A percentile compares a stretch with the other conserved stretches of the same genome.
These are phyloP conservation scores for Flaveria trinervia DNA, from an alignment of 129 eudicot genomes.

Conservation along the genomic window DNA sequence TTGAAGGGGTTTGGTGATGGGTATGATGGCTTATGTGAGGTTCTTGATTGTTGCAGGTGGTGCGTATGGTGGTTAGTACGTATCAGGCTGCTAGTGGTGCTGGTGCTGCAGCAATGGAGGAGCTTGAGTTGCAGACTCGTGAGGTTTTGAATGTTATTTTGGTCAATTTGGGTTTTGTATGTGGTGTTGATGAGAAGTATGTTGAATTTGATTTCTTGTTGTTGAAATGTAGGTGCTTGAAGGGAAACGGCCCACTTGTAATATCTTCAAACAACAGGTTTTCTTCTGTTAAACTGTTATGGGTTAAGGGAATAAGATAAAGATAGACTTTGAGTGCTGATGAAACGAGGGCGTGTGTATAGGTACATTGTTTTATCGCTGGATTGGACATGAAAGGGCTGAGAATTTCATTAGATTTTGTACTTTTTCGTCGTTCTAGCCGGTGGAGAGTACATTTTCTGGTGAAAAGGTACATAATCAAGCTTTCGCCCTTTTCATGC, in stretches of 20 bases:
- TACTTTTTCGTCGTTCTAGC: neutral
- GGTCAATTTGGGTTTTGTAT: neutral
- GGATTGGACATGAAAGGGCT: neutral
- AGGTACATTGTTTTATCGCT: neutral
- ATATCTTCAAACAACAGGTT: slow-evolving; percentile 91
- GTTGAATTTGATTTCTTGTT: neutral
- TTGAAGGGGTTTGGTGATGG: too few relatives aligned
- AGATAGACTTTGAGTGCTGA: neutral
- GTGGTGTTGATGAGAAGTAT: neutral
- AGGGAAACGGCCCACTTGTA: slow-evolving; percentile 89
- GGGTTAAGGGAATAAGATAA: neutral
- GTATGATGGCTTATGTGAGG: neutral
- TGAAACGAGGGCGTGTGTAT: neutral
- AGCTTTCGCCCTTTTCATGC: neutral
- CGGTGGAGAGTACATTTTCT: neutral
- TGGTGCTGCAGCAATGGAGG: slow-evolving; percentile 99
- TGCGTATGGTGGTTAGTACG: slow-evolving; percentile 96
- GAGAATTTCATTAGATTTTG: neutral
- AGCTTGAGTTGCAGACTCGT: slow-evolving; percentile 94
- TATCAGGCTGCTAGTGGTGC: slow-evolving; percentile 99
- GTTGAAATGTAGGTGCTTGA: slow-evolving; percentile 64
- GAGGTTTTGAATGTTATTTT: slow-evolving; percentile 50
- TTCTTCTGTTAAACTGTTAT: neutral
- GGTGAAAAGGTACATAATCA: neutral
- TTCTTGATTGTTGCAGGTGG: slow-evolving; percentile 50